phyloP scores from a whole-genome alignment of 495 filamentous ascomycete species.

The Trichoderma gamsii region DNA sequence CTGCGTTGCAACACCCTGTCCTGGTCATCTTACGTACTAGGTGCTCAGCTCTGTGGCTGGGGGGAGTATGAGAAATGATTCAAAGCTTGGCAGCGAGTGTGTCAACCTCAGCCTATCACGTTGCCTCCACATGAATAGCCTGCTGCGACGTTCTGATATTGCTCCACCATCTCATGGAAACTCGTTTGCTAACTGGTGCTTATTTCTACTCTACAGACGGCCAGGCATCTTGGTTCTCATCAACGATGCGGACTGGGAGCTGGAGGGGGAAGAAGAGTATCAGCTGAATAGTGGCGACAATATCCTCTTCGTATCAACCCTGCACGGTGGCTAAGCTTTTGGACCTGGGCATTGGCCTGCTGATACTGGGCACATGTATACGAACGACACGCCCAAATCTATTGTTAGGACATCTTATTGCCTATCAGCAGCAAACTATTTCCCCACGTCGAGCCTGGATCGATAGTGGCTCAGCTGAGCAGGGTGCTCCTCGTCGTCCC shows the following conservation, averaged over 20 bases:
- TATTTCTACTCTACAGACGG: conserved; percentile 49
- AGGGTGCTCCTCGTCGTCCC: neutral
- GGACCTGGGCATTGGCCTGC: neutral
- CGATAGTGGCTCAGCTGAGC: neutral
- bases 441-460: neutral
- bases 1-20: neutral
- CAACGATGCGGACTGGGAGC: conserved; percentile 97
- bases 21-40: neutral
- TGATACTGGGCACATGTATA: neutral
- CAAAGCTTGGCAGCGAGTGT: neutral
- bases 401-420: neutral
- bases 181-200: neutral
- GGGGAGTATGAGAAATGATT: neutral
- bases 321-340: conserved; percentile 72
- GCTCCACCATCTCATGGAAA: neutral
- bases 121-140: neutral
- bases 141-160: neutral
- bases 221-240: conserved; percentile 96
- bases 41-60: neutral
- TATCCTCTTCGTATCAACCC: conserved; percentile 94
- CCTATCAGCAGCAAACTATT: neutral
- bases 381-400: neutral
- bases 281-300: conserved; percentile 75
- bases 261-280: conserved; percentile 90
- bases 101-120: neutral